Conservation (phyloP, 352 stramenopile genomes). For the Thalassiosira allenii region DNA sequence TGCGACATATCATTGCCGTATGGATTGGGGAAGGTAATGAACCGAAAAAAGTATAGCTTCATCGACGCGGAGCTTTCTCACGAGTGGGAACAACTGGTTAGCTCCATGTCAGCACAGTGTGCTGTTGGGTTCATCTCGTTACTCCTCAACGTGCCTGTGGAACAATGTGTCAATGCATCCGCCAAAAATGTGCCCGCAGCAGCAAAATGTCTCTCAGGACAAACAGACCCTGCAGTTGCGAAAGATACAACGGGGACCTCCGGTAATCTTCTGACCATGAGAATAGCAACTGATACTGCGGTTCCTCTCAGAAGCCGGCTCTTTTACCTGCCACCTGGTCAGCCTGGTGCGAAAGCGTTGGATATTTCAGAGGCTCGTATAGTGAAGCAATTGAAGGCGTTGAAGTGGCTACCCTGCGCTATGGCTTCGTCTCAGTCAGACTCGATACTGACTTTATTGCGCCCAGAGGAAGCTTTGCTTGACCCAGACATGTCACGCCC, state of each 20-base stretch:
- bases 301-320: slow-evolving; percentile 17
- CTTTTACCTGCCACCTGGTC: slow-evolving; percentile 22
- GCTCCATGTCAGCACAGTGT: slow-evolving; percentile 14
- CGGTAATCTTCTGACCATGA: not conserved
- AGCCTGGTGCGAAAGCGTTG: slow-evolving; percentile 19
- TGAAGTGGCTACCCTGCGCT: slow-evolving; percentile 24
- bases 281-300: slow-evolving; percentile 1
- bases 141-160: slow-evolving; percentile 17
- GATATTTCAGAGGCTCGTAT: slow-evolving; percentile 29
- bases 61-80: slow-evolving; percentile 18
- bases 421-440: not conserved
- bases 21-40: slow-evolving; percentile 18
- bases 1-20: slow-evolving; percentile 23
- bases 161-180: slow-evolving; percentile 3
- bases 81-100: slow-evolving; percentile 25
- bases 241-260: not conserved
- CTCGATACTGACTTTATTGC: not conserved
- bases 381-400: slow-evolving; percentile 12
- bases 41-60: slow-evolving; percentile 18
- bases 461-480: slow-evolving; percentile 12
- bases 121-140: slow-evolving; percentile 27
- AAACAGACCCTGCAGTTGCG: not conserved
- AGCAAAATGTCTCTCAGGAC: slow-evolving; percentile 22
- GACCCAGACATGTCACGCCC: slow-evolving; percentile 1
- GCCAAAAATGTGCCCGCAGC: slow-evolving; percentile 8